A percentile compares a stretch with the other conserved stretches of the same genome.
Evolutionary conservation across 441 rosid genomes (phyloP).

Genomic region (Metrosideros polymorpha): DNA sequence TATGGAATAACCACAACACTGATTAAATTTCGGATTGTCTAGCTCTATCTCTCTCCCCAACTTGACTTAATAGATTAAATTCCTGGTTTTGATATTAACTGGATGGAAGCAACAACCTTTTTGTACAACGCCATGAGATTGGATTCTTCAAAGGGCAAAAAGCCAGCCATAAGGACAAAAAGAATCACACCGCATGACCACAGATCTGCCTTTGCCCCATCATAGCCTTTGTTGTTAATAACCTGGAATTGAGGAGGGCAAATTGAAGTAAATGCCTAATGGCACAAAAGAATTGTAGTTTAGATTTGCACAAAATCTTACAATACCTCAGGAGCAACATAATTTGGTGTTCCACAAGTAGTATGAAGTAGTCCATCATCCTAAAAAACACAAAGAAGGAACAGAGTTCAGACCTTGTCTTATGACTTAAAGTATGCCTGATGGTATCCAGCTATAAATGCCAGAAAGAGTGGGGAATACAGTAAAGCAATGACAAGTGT

Average conservation of each 20-base stretch:
- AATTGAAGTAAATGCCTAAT: neutral
- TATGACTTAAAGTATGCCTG: neutral
- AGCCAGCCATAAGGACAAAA: constrained; percentile 96
- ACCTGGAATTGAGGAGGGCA: constrained; percentile 29
- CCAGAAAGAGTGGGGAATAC: neutral
- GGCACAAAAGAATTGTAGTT: neutral
- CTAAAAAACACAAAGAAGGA: constrained; percentile 20
- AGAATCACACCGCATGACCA: constrained; percentile 99
- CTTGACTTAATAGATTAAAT: neutral
- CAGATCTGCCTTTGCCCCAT: constrained; percentile 97
- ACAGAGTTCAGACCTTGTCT: neutral
- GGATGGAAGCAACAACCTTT: constrained; percentile 38
- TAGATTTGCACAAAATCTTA: constrained; percentile 4
- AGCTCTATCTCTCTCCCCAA: neutral
- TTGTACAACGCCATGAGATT: constrained; percentile 77
- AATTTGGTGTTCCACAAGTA: constrained; percentile 98
- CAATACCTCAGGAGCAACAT: constrained; percentile 98
- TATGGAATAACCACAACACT: neutral
- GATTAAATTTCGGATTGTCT: neutral
- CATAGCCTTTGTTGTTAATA: constrained; percentile 93
- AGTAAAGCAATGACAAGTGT: neutral
- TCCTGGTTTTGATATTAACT: neutral
- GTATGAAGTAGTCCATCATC: constrained; percentile 98
- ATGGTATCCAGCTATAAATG: neutral
- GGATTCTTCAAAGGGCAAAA: constrained; percentile 90